Percentiles rank a stretch among this genome's conserved stretches.
These are phyloP conservation scores for Circinella umbellata DNA, from an alignment of 371 early-diverging fungal species.

Conservation along the genomic window DNA sequence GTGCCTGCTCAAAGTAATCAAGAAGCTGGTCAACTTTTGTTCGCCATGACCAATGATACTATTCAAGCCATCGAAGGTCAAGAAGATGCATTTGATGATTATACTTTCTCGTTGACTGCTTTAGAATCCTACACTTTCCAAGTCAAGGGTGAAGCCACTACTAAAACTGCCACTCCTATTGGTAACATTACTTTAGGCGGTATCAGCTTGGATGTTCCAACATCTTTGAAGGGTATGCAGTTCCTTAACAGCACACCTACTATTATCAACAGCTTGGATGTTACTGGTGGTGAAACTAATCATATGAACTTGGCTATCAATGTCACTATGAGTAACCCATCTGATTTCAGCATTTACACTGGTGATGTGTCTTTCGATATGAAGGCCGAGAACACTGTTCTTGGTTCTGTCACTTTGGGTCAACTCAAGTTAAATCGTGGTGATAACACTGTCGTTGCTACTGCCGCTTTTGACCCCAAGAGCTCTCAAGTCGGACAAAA, in stretches of 20 bases:
- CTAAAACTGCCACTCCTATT: slow-evolving; percentile 58
- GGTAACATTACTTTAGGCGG: slow-evolving; percentile 58
- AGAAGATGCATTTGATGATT: slow-evolving; percentile 48
- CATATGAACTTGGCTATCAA: slow-evolving; percentile 54
- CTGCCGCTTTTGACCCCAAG: slow-evolving; percentile 52
- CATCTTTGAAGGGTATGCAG: slow-evolving; percentile 59
- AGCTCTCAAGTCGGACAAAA: slow-evolving; percentile 47
- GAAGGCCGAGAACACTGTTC: slow-evolving; percentile 32
- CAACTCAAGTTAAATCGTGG: slow-evolving; percentile 51
- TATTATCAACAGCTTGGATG: slow-evolving; percentile 55
- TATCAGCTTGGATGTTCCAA: slow-evolving; percentile 57
- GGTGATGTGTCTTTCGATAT: slow-evolving; percentile 54
- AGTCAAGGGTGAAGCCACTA: slow-evolving; percentile 50
- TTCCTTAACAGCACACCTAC: slow-evolving; percentile 61
- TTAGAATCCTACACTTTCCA: slow-evolving; percentile 44
- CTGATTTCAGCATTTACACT: slow-evolving; percentile 54
- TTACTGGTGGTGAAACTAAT: slow-evolving; percentile 54
- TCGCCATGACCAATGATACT: slow-evolving; percentile 49
- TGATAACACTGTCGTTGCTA: slow-evolving; percentile 46
- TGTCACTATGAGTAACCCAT: slow-evolving; percentile 61
- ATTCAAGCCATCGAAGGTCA: slow-evolving; percentile 40
- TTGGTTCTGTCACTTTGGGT: slow-evolving; percentile 54
- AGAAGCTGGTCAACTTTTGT: slow-evolving; percentile 49
- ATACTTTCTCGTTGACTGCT: slow-evolving; percentile 51
- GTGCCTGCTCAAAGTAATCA: slow-evolving; percentile 52